These are phyloP conservation scores for Penicillium vulpinum DNA, from an alignment of 2,329 filamentous ascomycete species.

Conservation along the genomic window DNA sequence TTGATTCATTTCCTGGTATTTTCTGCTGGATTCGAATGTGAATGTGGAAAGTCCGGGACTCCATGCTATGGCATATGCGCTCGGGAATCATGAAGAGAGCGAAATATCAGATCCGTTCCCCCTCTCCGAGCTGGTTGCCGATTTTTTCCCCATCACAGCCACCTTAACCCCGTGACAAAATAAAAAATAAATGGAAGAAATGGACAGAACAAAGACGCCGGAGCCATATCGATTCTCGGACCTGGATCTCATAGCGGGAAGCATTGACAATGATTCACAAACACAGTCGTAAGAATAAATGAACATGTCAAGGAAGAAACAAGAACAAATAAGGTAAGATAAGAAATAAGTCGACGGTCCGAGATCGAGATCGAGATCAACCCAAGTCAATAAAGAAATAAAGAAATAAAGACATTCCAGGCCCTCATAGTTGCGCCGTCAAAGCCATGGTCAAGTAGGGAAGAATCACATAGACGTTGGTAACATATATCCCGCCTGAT, in stretches of 20 bases:
- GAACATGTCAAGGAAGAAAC: slow-evolving; percentile 18
- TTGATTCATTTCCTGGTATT: slow-evolving; percentile 2
- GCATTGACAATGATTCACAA: slow-evolving; percentile 15
- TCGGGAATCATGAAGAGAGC: slow-evolving; percentile 1
- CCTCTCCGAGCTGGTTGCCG: not conserved
- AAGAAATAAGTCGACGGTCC: slow-evolving; percentile 11
- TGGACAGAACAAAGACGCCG: slow-evolving; percentile 7
- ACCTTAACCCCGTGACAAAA: not conserved
- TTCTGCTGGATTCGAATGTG: not conserved
- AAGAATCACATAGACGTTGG: slow-evolving; percentile 27
- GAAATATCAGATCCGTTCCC: not conserved
- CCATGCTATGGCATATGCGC: slow-evolving; percentile 1
- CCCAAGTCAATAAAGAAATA: slow-evolving; percentile 13
- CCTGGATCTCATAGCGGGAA: slow-evolving; percentile 8
- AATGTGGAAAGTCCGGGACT: not conserved
- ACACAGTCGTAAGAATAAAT: slow-evolving; percentile 19
- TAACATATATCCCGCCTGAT: slow-evolving; percentile 35
- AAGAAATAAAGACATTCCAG: slow-evolving; percentile 21
- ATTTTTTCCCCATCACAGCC: not conserved
- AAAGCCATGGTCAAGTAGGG: slow-evolving; percentile 28
- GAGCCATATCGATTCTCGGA: slow-evolving; percentile 7
- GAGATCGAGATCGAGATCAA: slow-evolving; percentile 9
- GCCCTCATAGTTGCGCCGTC: slow-evolving; percentile 35
- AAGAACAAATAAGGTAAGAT: slow-evolving; percentile 16
- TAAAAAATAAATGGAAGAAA: slow-evolving; percentile 3